phyloP scores from a whole-genome alignment of 352 stramenopile genomes.

The Globisporangium yorkense region DNA sequence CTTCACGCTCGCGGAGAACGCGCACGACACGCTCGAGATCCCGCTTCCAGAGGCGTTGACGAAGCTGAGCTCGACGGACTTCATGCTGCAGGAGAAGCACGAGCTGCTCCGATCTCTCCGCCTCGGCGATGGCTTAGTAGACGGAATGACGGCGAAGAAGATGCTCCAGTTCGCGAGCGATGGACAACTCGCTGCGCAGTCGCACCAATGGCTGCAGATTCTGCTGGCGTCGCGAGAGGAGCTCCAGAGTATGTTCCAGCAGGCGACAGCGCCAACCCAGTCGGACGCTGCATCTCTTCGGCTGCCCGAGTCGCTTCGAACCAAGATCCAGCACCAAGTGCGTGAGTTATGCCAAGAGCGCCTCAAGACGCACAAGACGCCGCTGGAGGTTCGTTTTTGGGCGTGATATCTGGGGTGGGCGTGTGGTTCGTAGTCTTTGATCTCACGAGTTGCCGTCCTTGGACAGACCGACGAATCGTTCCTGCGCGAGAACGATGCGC shows the following conservation, averaged over 20 bases:
- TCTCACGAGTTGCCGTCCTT: not conserved
- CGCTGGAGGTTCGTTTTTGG: slow-evolving; percentile 17
- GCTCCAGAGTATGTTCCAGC: slow-evolving; percentile 33
- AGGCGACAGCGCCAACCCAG: slow-evolving; percentile 11
- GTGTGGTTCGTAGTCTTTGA: not conserved
- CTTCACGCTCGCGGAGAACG: slow-evolving; percentile 41
- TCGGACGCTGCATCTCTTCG: slow-evolving; percentile 8
- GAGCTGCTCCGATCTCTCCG: slow-evolving; percentile 27
- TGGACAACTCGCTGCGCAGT: slow-evolving; percentile 26
- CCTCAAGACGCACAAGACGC: slow-evolving; percentile 16
- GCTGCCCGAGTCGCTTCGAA: slow-evolving; percentile 22
- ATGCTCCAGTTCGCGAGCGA: slow-evolving; percentile 25
- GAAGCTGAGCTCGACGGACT: slow-evolving; percentile 15
- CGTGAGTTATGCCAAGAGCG: slow-evolving; percentile 5
- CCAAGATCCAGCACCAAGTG: slow-evolving; percentile 15
- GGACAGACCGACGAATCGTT: slow-evolving; percentile 48
- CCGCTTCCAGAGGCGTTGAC: slow-evolving; percentile 32
- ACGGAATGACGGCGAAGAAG: slow-evolving; percentile 16
- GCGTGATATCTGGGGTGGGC: not conserved
- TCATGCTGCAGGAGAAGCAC: slow-evolving; percentile 30
- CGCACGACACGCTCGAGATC: slow-evolving; percentile 36
- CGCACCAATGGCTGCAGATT: slow-evolving; percentile 51
- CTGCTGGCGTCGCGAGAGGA: slow-evolving; percentile 38
- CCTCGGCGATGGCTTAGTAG: slow-evolving; percentile 7
- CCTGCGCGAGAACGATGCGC: slow-evolving; percentile 26